phyloP scores from a whole-genome alignment of 2,329 filamentous ascomycete species.

The Clonostachys byssicola region DNA sequence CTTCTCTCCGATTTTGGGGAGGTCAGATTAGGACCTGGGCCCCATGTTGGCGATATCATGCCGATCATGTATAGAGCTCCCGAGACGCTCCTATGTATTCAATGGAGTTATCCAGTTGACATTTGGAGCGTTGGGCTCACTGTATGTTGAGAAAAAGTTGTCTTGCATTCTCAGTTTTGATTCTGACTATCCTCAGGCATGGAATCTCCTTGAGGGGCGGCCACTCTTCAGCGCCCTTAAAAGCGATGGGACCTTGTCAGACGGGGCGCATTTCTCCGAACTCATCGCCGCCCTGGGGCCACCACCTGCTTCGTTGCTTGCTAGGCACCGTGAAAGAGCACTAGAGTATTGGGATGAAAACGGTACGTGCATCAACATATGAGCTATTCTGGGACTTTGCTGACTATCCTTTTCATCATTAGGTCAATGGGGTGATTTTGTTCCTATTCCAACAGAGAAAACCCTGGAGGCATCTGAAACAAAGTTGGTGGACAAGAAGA shows the following conservation, averaged over 20 bases:
- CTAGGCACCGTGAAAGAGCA: conserved; percentile 5
- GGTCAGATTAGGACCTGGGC: conserved; percentile 12
- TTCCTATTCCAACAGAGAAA: conserved; percentile 10
- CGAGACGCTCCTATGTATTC: conserved; percentile 11
- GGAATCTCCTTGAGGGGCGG: conserved; percentile 12
- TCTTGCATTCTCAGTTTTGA: not conserved
- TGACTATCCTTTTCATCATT: not conserved
- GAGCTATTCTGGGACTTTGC: not conserved
- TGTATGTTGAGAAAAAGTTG: conserved; percentile 5
- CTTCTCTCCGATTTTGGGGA: conserved; percentile 21
- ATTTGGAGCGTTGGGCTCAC: conserved; percentile 20
- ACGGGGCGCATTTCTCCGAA: conserved; percentile 13
- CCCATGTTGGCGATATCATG: conserved; percentile 20
- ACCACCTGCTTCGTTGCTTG: conserved; percentile 9
- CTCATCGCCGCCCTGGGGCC: conserved; percentile 15
- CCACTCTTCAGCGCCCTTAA: conserved; percentile 11
- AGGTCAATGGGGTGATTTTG: conserved; percentile 13
- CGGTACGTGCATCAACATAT: conserved; percentile 5
- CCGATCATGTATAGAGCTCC: conserved; percentile 16
- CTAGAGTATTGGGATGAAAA: conserved; percentile 14
- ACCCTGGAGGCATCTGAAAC: conserved; percentile 11
- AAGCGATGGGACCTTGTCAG: conserved; percentile 11
- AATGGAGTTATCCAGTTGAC: conserved; percentile 16
- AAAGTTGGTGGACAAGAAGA: conserved; percentile 7
- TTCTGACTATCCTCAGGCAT: conserved; percentile 8